A percentile compares a stretch with the other conserved stretches of the same genome.
phyloP scores from a whole-genome alignment of 148 eudicot species.

The Simmondsia chinensis region DNA sequence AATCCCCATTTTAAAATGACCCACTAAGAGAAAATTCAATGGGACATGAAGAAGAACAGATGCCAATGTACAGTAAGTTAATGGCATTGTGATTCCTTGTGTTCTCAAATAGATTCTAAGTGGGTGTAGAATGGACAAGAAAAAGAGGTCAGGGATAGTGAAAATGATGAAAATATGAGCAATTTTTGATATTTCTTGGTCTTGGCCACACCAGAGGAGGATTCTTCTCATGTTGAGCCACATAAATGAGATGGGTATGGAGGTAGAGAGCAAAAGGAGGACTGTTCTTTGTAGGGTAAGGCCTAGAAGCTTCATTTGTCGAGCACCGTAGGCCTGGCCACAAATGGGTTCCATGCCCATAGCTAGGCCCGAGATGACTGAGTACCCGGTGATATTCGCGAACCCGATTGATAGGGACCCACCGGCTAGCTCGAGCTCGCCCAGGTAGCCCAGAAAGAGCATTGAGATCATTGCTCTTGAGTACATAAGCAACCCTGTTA shows the following conservation, averaged over 20 bases:
- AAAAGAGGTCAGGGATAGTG: conserved; percentile 73
- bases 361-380: conserved; percentile 85
- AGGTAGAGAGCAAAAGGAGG: conserved; percentile 55
- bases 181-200: conserved; percentile 45
- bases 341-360: conserved; percentile 99
- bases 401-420: conserved; percentile 85
- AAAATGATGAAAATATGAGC: conserved; percentile 63
- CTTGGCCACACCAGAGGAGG: conserved; percentile 69
- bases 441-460: conserved; percentile 90
- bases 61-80: conserved; percentile 53
- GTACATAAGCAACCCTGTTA: conserved; percentile 67
- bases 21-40: conserved; percentile 50
- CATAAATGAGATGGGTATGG: conserved; percentile 64
- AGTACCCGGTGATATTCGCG: conserved; percentile 96
- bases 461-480: conserved; percentile 94
- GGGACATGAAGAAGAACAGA: conserved; percentile 67
- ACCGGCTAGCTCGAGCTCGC: conserved; percentile 80
- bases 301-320: conserved; percentile 71
- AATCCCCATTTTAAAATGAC: conserved; percentile 49
- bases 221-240: conserved; percentile 81
- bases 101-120: conserved; percentile 64
- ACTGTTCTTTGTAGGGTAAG: conserved; percentile 73
- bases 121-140: conserved; percentile 75
- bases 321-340: conserved; percentile 91
- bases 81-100: conserved; percentile 63